Evolutionary conservation across 1,139 yeast genomes (phyloP), one percentile per base, ranked within the genome.

Genomic region (Groenewaldozyma sp.): DNA sequence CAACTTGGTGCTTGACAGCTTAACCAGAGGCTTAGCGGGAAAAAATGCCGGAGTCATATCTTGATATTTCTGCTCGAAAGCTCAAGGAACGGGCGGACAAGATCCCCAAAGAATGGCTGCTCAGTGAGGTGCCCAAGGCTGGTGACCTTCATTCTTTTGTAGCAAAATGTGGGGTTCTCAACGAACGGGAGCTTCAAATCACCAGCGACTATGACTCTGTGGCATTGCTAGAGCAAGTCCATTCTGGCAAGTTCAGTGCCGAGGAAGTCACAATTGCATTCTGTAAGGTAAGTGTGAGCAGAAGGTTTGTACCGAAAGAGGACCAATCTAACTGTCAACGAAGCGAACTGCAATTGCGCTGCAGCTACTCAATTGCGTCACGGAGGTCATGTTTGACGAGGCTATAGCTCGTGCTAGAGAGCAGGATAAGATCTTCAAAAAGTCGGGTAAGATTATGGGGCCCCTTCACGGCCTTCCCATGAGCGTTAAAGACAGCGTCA

Each of bases 401-500:
- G 61, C 62, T 9, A 47, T 69, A 13, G 51, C 48, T 21, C 56
- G 70, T 32, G 82, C 82, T 1, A 56, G 64, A 44, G 60, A 60
- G 42, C 60, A 73, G 45, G 82, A 76, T 47, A 61, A 56, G 9
- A 55, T 62, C 45, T 49, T 45, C 3, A 46, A 46, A 3, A 42
- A 20, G n/a, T n/a, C 39, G 11, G 45, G 47, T 5, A 53, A 43
- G 52, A 29, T 55, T 54, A 17, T 56, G 36, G 45, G 55, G 37
- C 44, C 72, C 2, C 54, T 72, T 24, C 77, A 71, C 50, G 78
- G 78, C 2, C 52, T 74, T 10, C 78, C 78, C 3, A 57, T 73
- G 13, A 67, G 73, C 13, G 52, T 71, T 31, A 73, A 75, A 50
- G 81, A 76, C 54, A 66, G 69, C 42, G 59, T 71, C 28, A 65